phyloP scores from a whole-genome alignment of 257 asterid genomes.

The Primulina huaijiensis region DNA sequence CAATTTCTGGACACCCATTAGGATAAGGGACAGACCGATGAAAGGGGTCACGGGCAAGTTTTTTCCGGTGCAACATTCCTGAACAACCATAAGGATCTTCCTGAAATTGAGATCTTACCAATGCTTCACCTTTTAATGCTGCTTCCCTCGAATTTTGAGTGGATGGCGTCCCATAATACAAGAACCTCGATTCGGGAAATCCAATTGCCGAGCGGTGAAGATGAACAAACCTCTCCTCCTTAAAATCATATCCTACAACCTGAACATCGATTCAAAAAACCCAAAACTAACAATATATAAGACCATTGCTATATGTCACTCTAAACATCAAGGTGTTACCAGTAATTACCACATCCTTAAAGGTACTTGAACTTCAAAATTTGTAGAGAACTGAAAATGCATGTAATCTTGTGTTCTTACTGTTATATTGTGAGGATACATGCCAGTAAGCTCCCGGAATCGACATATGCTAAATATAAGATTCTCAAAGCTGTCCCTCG shows the following conservation, averaged over 20 bases:
- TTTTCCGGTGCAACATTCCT: constrained; percentile 69
- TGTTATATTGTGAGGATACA: constrained; percentile 80
- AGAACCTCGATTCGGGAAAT: constrained; percentile 66
- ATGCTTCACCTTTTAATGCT: constrained; percentile 84
- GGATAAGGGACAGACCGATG: constrained; percentile 93
- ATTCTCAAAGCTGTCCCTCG: constrained; percentile 89
- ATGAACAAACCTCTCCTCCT: constrained; percentile 84
- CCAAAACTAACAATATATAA: neutral
- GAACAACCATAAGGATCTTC: constrained; percentile 87
- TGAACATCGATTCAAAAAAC: constrained; percentile 24
- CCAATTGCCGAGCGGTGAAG: constrained; percentile 74
- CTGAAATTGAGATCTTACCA: constrained; percentile 67
- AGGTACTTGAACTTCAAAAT: neutral
- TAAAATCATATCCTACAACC: constrained; percentile 91
- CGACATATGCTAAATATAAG: constrained; percentile 87
- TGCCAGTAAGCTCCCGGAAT: constrained; percentile 91
- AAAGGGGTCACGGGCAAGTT: constrained; percentile 81
- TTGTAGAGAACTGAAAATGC: constrained; percentile 4
- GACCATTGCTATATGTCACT: neutral
- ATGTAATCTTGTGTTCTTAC: constrained; percentile 45
- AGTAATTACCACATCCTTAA: neutral
- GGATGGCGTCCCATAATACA: constrained; percentile 81
- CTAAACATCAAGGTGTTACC: neutral
- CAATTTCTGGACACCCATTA: constrained; percentile 87
- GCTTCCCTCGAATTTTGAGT: constrained; percentile 69